Evolutionary conservation across 768 basidiomycete species (phyloP), one percentile per base, ranked within the genome.

Genomic region (Rhodotorula babjevae): DNA sequence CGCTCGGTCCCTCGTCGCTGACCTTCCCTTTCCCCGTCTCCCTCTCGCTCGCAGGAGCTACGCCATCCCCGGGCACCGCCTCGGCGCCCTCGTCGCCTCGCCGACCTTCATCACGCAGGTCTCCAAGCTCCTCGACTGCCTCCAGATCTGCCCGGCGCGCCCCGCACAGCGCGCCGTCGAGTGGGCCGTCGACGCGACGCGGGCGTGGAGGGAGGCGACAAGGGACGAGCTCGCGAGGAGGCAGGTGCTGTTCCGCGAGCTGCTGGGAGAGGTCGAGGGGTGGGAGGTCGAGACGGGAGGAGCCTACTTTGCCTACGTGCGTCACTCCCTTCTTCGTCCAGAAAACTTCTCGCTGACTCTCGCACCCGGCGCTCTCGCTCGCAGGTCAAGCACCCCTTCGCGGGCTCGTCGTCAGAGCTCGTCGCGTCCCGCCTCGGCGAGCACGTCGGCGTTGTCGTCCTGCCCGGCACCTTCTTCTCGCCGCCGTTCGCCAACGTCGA

Each of bases 281-380:
- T 93, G 91, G 91, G 80, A 77, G 29, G 83, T 91, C 36, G 86
- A 85, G 11, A 84, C 86, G 0, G 85, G 85, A 52, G 90, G 90
- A 0, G 91, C 86, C 0, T 93, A 88, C 80, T 93, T 86, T 75
- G 89, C 90, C 10, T 94, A 89, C 77, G 89, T 92, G 60, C 81
- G 82, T 62, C 31, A n/a, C 42, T 11, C 33, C n/a, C 56, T 44
- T 1, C 5, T 8, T 21, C 10, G 21, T 31, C 11, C n/a, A n/a
- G n/a, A n/a, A n/a, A n/a, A n/a, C 10, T 21, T 18, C 7, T 23
- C 2, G 2, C 47, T 18, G 36, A 3, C 27, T 5, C 57, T 27
- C 10, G 36, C 12, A 15, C 19, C 3, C n/a, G 47, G 12, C 42
- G 42, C 42, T 1, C 14, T 15, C 27, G 3, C 27, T 2, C 8